These are phyloP conservation scores for Xylaria multiplex DNA, from an alignment of 2,329 filamentous ascomycete genomes.

Conservation along the genomic window DNA sequence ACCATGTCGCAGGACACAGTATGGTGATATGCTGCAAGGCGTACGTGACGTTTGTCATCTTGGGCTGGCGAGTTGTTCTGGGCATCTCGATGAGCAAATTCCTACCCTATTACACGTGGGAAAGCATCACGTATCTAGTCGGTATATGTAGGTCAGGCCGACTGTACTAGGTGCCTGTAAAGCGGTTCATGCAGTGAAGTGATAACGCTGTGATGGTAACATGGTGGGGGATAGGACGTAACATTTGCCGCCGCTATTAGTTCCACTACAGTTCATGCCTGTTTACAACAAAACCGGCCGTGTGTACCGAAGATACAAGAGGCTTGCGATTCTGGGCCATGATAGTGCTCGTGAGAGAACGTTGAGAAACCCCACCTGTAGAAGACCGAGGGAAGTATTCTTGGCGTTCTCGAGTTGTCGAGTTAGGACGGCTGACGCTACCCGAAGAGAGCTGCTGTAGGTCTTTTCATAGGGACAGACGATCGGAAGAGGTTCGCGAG, in stretches of 20 bases:
- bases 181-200: slow-evolving; percentile 14
- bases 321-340: slow-evolving; percentile 13
- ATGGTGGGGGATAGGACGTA: background rate
- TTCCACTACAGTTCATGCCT: background rate
- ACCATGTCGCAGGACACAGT: slow-evolving; percentile 17
- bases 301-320: slow-evolving; percentile 29
- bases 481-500: background rate
- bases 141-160: background rate
- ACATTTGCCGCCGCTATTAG: slow-evolving; percentile 24
- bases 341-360: slow-evolving; percentile 2
- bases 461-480: background rate
- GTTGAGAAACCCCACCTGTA: slow-evolving; percentile 24
- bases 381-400: slow-evolving; percentile 13
- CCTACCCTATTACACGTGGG: slow-evolving; percentile 1
- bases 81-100: background rate
- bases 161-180: background rate
- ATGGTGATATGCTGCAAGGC: background rate
- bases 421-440: slow-evolving; percentile 24
- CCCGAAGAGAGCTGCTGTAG: background rate
- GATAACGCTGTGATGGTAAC: slow-evolving; percentile 13
- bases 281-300: slow-evolving; percentile 26
- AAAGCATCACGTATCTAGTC: background rate
- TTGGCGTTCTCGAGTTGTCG: slow-evolving; percentile 29
- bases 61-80: background rate
- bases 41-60: slow-evolving; percentile 5